Base-by-base conservation (phyloP, 495 filamentous ascomycete species). In the Penicillium turbatum region DNA sequence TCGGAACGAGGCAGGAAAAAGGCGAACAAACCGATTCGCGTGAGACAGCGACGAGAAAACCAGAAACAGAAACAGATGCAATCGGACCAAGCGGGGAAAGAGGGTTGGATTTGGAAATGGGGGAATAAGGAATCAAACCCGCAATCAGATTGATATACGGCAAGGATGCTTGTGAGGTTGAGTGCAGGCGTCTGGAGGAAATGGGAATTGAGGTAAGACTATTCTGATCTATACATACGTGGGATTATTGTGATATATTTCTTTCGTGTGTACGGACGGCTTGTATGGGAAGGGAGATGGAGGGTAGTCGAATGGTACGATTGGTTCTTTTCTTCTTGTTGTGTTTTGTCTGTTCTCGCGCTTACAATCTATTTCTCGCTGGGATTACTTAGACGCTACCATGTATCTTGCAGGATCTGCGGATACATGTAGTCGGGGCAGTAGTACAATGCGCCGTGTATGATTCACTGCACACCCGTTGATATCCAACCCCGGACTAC, bases 1-100 rank as follows among this genome's bases (percentile, higher is more conserved):
- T n/a, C 63, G 60, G 63, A 51, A 61, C 24, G 53, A 48, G 29
- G 48, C 63, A 66, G 54, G 56, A 50, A 60, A 54, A 65, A 66
- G 56, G 53, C 62, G 56, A 65, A 66, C 60, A 60, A 19, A 36
- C 53, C 38, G 50, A n/a, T 37, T 24, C 4, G 21, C 40, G 12
- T 39, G 40, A 57, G 41, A 57, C 39, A 24, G 21, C 21, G 2
- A 24, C 2, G 41, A 42, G 19, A 45, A 44, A 51, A 24, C 11
- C 13, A 11, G 31, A 30, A 17, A 38, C 34, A 49, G 47, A 39
- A 36, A 38, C 47, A 49, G 24, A 13, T 16, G 47, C 54, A 53
- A 59, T 61, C 57, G 42, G 45, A 49, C 42, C 26, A 59, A 42
- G 51, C 42, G 52, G 49, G 42, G 40, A 56, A 34, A 47, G 35